phyloP scores from a whole-genome alignment of 2,329 filamentous ascomycete genomes.

The Nannizzia gypsea region DNA sequence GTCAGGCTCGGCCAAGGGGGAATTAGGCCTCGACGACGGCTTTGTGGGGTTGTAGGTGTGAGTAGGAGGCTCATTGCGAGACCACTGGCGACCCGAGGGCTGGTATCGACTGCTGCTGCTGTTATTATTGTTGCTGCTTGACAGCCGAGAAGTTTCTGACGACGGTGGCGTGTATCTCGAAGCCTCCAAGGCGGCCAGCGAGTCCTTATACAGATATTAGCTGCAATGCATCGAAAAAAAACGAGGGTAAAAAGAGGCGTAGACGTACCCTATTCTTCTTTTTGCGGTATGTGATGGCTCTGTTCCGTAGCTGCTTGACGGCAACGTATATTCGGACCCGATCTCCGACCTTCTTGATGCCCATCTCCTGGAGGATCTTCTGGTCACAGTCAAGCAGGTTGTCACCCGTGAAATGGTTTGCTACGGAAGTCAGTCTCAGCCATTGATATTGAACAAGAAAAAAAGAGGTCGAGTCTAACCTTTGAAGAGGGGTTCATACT shows the following conservation, averaged over 20 bases:
- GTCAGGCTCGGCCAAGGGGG: slow-evolving; percentile 50
- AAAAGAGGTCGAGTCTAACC: slow-evolving; percentile 26
- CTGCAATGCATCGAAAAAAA: not conserved
- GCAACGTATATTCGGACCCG: slow-evolving; percentile 79
- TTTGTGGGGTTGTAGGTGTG: not conserved
- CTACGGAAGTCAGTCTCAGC: slow-evolving; percentile 23
- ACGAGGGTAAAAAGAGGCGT: not conserved
- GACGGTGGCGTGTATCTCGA: slow-evolving; percentile 50
- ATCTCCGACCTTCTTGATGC: slow-evolving; percentile 94
- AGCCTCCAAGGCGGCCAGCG: slow-evolving; percentile 65
- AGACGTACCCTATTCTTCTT: slow-evolving; percentile 67
- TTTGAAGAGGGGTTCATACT: slow-evolving; percentile 85
- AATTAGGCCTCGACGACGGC: slow-evolving; percentile 54
- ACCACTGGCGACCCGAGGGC: slow-evolving; percentile 51
- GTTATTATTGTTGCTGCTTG: slow-evolving; percentile 43
- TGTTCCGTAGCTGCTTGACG: slow-evolving; percentile 71
- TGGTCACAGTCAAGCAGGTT: slow-evolving; percentile 96
- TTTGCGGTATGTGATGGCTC: slow-evolving; percentile 62
- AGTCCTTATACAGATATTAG: slow-evolving; percentile 50
- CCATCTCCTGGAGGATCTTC: slow-evolving; percentile 91
- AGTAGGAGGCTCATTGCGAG: slow-evolving; percentile 24
- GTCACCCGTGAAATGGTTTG: slow-evolving; percentile 95
- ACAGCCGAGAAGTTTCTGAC: slow-evolving; percentile 52
- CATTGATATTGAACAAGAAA: not conserved
- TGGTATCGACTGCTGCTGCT: slow-evolving; percentile 36